Conservation (phyloP, 441 rosid species). For the Brassica balearica region DNA sequence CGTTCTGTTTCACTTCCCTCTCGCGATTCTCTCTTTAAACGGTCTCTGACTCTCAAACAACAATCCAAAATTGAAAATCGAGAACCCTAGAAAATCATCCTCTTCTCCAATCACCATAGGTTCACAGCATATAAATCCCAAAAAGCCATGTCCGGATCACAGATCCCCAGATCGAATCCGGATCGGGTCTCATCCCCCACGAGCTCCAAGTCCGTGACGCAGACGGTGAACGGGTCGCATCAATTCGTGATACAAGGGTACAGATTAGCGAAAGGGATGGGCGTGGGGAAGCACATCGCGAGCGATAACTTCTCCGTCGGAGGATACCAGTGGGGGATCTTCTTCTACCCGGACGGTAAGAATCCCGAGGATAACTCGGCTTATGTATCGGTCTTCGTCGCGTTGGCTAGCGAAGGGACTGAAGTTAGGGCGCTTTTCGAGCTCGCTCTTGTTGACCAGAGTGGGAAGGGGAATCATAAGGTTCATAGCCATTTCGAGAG, state of each 20-base stretch:
- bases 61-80: conserved; percentile 22
- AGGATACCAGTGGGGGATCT: conserved; percentile 80
- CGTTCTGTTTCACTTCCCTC: conserved; percentile 31
- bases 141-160: conserved; percentile 41
- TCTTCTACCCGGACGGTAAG: conserved; percentile 83
- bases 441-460: conserved; percentile 77
- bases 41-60: conserved; percentile 7
- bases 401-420: conserved; percentile 79
- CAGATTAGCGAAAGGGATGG: conserved; percentile 73
- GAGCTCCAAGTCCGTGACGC: conserved; percentile 66
- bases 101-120: conserved; percentile 6
- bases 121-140: neutral
- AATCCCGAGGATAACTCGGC: conserved; percentile 68
- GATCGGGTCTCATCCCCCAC: conserved; percentile 53
- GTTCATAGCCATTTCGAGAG: conserved; percentile 84
- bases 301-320: conserved; percentile 75
- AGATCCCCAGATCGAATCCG: conserved; percentile 33
- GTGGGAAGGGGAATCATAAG: conserved; percentile 78
- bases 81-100: conserved; percentile 40
- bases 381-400: conserved; percentile 74
- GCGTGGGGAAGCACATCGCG: conserved; percentile 69
- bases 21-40: conserved; percentile 22
- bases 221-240: conserved; percentile 78
- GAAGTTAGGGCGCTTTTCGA: conserved; percentile 85
- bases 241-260: conserved; percentile 74